Evolutionary conservation across 306 rosid genomes (phyloP).

Genomic region (Malus sylvestris): DNA sequence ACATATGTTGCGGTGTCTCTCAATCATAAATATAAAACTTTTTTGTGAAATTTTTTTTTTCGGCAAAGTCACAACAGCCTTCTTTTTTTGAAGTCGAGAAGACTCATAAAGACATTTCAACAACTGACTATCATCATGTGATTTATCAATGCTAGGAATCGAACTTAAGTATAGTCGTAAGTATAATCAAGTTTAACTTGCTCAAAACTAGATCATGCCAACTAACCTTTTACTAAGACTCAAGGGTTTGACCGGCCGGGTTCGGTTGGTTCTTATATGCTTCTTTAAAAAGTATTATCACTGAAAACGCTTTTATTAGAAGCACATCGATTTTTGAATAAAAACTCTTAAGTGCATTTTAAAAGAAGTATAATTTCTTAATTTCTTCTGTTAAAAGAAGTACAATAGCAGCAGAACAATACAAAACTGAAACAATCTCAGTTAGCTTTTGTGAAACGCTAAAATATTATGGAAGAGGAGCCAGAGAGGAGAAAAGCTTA

Average conservation of each 20-base stretch:
- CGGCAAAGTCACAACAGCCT: rapidly evolving
- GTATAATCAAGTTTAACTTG: not conserved
- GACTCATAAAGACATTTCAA: too few species aligned
- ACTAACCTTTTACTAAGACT: not conserved
- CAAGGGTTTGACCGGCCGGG: not conserved
- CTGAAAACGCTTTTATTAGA: not conserved
- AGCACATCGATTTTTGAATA: not conserved
- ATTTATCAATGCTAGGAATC: too few species aligned
- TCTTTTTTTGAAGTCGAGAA: rapidly evolving
- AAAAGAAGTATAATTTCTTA: not conserved
- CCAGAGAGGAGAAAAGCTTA: conserved; percentile 1
- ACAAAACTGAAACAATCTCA: not conserved
- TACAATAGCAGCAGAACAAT: not conserved
- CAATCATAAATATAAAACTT: not conserved
- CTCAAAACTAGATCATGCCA: not conserved
- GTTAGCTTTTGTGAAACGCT: conserved; percentile 9
- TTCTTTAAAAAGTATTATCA: too few species aligned
- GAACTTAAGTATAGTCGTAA: not conserved
- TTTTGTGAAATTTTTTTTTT: too few species aligned
- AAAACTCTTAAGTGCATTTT: too few species aligned
- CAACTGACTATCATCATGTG: rapidly evolving
- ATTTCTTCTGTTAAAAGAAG: too few species aligned
- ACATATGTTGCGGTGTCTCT: not conserved
- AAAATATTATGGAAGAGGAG: conserved; percentile 8
- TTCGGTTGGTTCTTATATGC: not conserved